Percentiles rank a stretch among this genome's conserved stretches.
Conservation (phyloP, 1,284 basidiomycete genomes). For the Sporisorium sorghi region DNA sequence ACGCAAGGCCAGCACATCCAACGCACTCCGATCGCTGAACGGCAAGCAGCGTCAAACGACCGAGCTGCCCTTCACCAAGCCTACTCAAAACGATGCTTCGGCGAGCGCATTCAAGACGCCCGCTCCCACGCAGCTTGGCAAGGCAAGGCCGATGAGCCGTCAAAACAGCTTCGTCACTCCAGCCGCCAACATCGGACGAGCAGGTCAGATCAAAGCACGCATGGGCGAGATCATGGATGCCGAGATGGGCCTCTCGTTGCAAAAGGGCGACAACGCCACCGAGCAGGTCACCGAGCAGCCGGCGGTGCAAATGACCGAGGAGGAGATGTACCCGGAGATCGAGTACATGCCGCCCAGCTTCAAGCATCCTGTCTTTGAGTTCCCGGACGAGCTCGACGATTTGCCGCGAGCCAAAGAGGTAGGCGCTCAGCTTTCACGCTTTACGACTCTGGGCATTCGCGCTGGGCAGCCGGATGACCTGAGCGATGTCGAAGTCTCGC, state of each 20-base stretch:
- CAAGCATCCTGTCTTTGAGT: conserved; percentile 52
- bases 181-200: conserved; percentile 58
- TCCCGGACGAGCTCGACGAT: conserved; percentile 54
- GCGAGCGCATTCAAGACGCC: conserved; percentile 36
- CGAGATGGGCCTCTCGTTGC: conserved; percentile 41
- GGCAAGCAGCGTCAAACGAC: conserved; percentile 37
- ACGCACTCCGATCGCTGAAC: conserved; percentile 40
- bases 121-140: conserved; percentile 23
- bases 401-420: conserved; percentile 51
- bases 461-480: conserved; percentile 25
- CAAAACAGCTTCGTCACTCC: conserved; percentile 60
- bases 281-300: conserved; percentile 24
- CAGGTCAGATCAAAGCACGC: conserved; percentile 60
- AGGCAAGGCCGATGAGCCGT: conserved; percentile 31
- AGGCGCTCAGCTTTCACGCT: conserved; percentile 32
- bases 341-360: conserved; percentile 56
- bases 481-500: conserved; percentile 23
- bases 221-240: conserved; percentile 60
- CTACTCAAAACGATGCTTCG: conserved; percentile 12
- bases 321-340: conserved; percentile 63
- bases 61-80: conserved; percentile 38
- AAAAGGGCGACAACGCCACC: conserved; percentile 29
- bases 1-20: conserved; percentile 33
- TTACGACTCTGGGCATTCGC: conserved; percentile 21
- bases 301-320: conserved; percentile 47